Percentiles rank a stretch among this genome's conserved stretches.
These are phyloP conservation scores for Emmonsiellopsis sp. DNA, from an alignment of 2,329 filamentous ascomycete species.

Conservation along the genomic window DNA sequence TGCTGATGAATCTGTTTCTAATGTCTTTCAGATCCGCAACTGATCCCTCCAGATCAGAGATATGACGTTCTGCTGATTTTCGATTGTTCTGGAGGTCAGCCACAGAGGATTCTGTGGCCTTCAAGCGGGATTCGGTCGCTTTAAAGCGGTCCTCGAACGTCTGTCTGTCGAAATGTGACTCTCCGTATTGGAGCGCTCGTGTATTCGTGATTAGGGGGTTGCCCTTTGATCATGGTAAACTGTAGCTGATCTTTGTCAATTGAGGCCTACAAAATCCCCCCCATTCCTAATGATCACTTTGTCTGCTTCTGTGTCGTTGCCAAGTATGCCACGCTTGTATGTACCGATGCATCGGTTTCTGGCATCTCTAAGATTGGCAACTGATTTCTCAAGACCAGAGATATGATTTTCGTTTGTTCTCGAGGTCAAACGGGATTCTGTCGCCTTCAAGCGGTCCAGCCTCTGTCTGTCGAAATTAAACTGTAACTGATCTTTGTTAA, in stretches of 20 bases:
- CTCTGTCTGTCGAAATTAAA: background rate
- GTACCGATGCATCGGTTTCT: constrained; percentile 1
- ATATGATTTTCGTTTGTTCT: background rate
- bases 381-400: background rate
- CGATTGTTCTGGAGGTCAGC: background rate
- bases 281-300: background rate
- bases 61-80: background rate
- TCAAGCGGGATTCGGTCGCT: background rate
- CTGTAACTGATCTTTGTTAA: background rate
- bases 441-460: background rate
- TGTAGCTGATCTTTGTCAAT: background rate
- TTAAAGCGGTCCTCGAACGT: background rate
- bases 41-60: background rate
- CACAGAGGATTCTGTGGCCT: background rate
- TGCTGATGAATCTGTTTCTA: constrained; percentile 1
- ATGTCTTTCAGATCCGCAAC: background rate
- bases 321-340: background rate
- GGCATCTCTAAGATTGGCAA: background rate
- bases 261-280: background rate
- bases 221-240: background rate
- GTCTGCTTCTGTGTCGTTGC: background rate
- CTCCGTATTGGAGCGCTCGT: background rate
- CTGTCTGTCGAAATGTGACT: background rate
- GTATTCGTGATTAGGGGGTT: background rate
- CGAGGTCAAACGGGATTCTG: background rate